Percentiles rank a stretch among this genome's conserved stretches.
These are phyloP conservation scores for Tremella fuciformis DNA, from an alignment of 768 basidiomycete species.

Conservation along the genomic window DNA sequence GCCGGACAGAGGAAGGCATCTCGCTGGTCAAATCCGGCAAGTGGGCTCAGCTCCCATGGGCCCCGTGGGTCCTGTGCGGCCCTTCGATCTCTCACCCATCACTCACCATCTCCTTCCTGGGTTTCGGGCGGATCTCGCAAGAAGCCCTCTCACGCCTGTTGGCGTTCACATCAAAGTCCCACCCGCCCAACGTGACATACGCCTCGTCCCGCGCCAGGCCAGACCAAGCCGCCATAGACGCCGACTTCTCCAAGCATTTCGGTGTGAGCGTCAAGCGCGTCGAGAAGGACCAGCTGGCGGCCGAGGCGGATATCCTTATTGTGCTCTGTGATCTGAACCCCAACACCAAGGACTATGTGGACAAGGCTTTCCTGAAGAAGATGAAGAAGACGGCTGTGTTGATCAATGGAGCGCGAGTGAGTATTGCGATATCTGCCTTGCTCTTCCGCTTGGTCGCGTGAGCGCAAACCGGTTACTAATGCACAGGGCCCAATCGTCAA, in stretches of 20 bases:
- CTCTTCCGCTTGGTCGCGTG: too few relatives aligned
- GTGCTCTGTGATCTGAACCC: conserved; percentile 59
- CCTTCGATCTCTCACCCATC: conserved; percentile 52
- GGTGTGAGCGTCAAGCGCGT: conserved; percentile 59
- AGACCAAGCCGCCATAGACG: conserved; percentile 44
- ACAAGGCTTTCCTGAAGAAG: conserved; percentile 66
- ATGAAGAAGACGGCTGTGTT: conserved; percentile 85
- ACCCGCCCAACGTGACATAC: conserved; percentile 41
- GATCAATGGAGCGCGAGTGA: conserved; percentile 75
- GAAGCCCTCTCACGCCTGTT: conserved; percentile 73
- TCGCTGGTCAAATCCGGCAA: conserved; percentile 68
- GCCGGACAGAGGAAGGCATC: conserved; percentile 69
- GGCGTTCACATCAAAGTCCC: conserved; percentile 60
- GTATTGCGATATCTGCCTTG: conserved; percentile 20
- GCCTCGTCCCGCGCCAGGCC: conserved; percentile 33
- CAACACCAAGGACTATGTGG: conserved; percentile 68
- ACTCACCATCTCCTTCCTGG: conserved; percentile 78
- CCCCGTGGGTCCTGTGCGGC: conserved; percentile 80
- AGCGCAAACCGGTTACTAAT: not conserved
- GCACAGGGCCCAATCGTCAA: conserved; percentile 71
- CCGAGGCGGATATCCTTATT: conserved; percentile 77
- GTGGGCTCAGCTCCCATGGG: conserved; percentile 79
- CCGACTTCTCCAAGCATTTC: conserved; percentile 39
- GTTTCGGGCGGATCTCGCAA: conserved; percentile 91
- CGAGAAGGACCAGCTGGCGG: conserved; percentile 66